A percentile compares a stretch with the other conserved stretches of the same genome.
Conservation (phyloP, 2,329 filamentous ascomycete species). For the Pyrenophora tritici-repentis region DNA sequence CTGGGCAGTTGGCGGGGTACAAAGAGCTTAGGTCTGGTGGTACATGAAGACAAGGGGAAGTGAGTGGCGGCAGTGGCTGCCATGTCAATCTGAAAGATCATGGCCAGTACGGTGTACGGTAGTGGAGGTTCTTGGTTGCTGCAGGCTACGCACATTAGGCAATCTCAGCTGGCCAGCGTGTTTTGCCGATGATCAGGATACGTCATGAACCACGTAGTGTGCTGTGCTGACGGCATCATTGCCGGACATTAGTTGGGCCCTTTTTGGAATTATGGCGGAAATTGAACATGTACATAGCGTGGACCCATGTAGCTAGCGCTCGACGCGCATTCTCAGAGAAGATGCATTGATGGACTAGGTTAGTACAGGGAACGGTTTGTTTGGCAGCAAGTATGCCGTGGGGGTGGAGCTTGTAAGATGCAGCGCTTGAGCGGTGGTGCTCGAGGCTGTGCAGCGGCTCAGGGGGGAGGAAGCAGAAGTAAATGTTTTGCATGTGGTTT, state of each 20-base stretch:
- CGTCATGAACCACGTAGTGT: slow-evolving; percentile 8
- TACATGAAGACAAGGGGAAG: background rate
- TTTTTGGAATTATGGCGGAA: slow-evolving; percentile 5
- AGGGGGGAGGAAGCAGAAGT: background rate
- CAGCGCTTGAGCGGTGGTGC: too few relatives aligned
- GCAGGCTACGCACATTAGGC: slow-evolving; percentile 1
- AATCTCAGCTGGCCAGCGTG: background rate
- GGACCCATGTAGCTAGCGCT: slow-evolving; percentile 4
- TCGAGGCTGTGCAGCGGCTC: too few relatives aligned
- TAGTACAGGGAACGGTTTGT: background rate
- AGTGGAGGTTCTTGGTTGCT: background rate
- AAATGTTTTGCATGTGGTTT: too few relatives aligned
- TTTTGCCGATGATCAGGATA: slow-evolving; percentile 3
- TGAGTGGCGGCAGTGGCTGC: slow-evolving; percentile 4
- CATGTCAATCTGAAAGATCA: slow-evolving; percentile 7
- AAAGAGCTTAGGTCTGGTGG: background rate
- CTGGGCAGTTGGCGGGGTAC: slow-evolving; percentile 12
- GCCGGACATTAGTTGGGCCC: slow-evolving; percentile 4
- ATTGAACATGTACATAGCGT: slow-evolving; percentile 8
- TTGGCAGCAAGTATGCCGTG: background rate
- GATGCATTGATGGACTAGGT: slow-evolving; percentile 2
- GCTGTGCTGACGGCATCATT: slow-evolving; percentile 3
- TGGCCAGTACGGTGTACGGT: background rate
- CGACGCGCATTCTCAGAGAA: slow-evolving; percentile 1
- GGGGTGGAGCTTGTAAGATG: background rate